Percentiles rank a stretch among this genome's conserved stretches.
phyloP scores from a whole-genome alignment of 257 asterid genomes.

The Penstemon newberryi region DNA sequence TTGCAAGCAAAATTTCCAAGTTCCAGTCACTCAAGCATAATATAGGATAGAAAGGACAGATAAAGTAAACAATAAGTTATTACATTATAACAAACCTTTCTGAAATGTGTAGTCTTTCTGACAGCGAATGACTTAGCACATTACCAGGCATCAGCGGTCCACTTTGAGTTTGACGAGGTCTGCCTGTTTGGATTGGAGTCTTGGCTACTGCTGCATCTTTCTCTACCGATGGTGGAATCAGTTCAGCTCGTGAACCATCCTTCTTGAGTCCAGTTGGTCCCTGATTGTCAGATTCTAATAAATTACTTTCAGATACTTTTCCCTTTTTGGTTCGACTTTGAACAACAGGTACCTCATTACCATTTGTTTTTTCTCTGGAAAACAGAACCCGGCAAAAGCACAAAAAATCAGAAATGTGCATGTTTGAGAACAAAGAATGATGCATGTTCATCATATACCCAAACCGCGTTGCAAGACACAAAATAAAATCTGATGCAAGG shows the following conservation, averaged over 20 bases:
- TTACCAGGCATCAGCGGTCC: constrained; percentile 86
- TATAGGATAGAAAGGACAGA: constrained; percentile 20
- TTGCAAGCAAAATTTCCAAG: background rate
- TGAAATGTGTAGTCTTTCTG: constrained; percentile 60
- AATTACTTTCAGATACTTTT: constrained; percentile 41
- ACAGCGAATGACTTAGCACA: constrained; percentile 58
- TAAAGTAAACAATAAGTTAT: constrained; percentile 24
- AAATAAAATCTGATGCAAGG: constrained; percentile 1
- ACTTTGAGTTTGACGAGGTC: constrained; percentile 79
- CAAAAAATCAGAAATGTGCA: constrained; percentile 8
- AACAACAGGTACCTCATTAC: constrained; percentile 37
- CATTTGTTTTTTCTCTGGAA: constrained; percentile 54
- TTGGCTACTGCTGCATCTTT: constrained; percentile 54
- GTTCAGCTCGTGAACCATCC: constrained; percentile 52
- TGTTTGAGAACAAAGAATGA: constrained; percentile 10
- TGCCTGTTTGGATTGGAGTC: constrained; percentile 51
- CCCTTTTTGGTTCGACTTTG: constrained; percentile 44
- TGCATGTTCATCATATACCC: constrained; percentile 16
- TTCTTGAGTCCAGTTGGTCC: constrained; percentile 40
- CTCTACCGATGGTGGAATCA: constrained; percentile 48
- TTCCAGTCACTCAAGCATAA: constrained; percentile 26
- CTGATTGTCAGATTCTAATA: constrained; percentile 44
- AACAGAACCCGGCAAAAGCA: constrained; percentile 22
- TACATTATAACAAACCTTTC: constrained; percentile 60
- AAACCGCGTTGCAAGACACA: constrained; percentile 5